These are phyloP conservation scores for Phyllosticta citribraziliensis DNA, from an alignment of 2,329 filamentous ascomycete genomes.

Conservation along the genomic window DNA sequence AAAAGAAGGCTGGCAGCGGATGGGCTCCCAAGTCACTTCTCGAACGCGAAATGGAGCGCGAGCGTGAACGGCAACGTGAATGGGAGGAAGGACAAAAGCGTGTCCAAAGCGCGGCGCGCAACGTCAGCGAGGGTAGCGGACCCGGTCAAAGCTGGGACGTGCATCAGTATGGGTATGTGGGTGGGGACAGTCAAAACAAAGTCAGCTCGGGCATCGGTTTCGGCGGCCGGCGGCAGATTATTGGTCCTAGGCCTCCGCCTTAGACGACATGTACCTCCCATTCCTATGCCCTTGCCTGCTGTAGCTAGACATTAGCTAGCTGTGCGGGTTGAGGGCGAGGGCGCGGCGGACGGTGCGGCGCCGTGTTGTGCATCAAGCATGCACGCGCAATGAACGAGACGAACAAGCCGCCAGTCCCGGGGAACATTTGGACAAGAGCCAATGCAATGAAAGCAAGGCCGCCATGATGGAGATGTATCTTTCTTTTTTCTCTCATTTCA, in stretches of 20 bases:
- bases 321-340: background rate
- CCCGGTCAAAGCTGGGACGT: slow-evolving; percentile 68
- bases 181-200: slow-evolving; percentile 64
- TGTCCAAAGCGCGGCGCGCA: slow-evolving; percentile 46
- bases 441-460: background rate
- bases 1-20: slow-evolving; percentile 51
- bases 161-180: slow-evolving; percentile 65
- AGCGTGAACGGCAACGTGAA: slow-evolving; percentile 64
- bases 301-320: background rate
- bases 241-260: slow-evolving; percentile 55
- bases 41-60: slow-evolving; percentile 72
- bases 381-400: background rate
- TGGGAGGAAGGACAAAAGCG: slow-evolving; percentile 69
- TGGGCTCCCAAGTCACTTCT: slow-evolving; percentile 61
- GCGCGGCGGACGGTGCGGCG: background rate
- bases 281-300: background rate
- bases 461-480: background rate
- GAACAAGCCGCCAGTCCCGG: background rate
- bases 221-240: slow-evolving; percentile 63
- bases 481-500: background rate
- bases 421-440: background rate
- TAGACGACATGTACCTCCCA: background rate
- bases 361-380: background rate
- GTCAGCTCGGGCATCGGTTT: slow-evolving; percentile 52
- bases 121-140: slow-evolving; percentile 51